Conservation (phyloP, 768 basidiomycete genomes). For the Baorangia bicolor region DNA sequence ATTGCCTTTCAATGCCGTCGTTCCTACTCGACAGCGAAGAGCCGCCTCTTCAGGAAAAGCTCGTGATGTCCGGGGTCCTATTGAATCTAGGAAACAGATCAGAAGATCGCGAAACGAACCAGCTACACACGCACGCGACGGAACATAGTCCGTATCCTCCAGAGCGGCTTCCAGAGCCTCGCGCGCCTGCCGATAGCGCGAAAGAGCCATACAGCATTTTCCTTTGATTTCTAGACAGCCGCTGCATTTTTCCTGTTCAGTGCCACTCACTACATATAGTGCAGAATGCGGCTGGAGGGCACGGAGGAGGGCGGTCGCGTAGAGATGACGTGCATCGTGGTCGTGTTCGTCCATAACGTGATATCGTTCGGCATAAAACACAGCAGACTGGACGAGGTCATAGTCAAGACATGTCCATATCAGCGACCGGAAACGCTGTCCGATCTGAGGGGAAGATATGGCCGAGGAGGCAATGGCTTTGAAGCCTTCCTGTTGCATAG, state of each 20-base stretch:
- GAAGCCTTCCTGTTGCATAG: conserved; percentile 57
- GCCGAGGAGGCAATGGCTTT: conserved; percentile 34
- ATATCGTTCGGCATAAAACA: conserved; percentile 89
- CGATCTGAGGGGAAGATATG: conserved; percentile 54
- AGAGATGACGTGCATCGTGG: conserved; percentile 84
- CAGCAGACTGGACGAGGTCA: conserved; percentile 73
- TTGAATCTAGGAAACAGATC: conserved; percentile 46
- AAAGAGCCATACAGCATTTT: conserved; percentile 68
- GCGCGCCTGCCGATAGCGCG: conserved; percentile 74
- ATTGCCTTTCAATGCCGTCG: conserved; percentile 76
- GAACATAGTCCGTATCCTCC: conserved; percentile 48
- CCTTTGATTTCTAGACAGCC: conserved; percentile 81
- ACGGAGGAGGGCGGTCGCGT: conserved; percentile 73
- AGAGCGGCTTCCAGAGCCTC: conserved; percentile 67
- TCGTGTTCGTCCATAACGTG: conserved; percentile 65
- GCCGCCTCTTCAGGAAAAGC: conserved; percentile 72
- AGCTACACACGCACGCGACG: conserved; percentile 50
- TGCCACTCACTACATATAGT: conserved; percentile 61
- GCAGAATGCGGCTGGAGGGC: conserved; percentile 76
- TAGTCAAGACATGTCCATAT: conserved; percentile 85
- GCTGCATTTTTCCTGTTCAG: conserved; percentile 59
- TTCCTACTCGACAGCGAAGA: conserved; percentile 74
- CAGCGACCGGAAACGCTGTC: conserved; percentile 67
- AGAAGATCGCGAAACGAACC: conserved; percentile 9
- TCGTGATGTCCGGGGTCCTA: conserved; percentile 50